Base-by-base conservation (phyloP, 176 grass and related monocot genomes). In the Eragrostis nindensis region DNA sequence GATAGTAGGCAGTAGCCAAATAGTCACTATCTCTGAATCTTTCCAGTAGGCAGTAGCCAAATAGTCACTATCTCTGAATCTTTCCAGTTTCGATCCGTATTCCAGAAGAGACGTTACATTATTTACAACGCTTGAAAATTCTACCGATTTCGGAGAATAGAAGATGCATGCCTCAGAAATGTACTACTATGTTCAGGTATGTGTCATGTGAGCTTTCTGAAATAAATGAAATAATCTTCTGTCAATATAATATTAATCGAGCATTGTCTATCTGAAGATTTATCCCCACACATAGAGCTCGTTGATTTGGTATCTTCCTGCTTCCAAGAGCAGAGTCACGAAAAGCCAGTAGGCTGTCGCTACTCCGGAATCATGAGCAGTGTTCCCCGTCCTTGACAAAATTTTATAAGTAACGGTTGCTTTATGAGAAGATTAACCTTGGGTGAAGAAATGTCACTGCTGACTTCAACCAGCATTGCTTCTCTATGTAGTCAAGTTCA, bases 401-500 rank as follows among this genome's bases (percentile, higher is more conserved):
- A 57, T 1, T 22, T 22, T 22, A 24, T 1, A n/a, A n/a, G n/a
- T n/a, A 22, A 79, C 41, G 46, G 27, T 84, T 61, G 63, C 49
- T 36, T 12, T 39, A 15, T 27, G 14, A 19, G 21, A 9, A 47
- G 8, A 40, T 84, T 77, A 70, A 49, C 41, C 19, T 60, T 19
- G 53, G 48, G 42, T 61, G 64, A 70, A 48, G 74, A 70, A 78
- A 78, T 55, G 50, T 55, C 53, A 25, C 15, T 52, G 22, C 42
- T 61, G 65, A 27, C 57, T 59, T 59, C 55, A 61, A 61, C 10
- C 14, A 26, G 21, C 57, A 24, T 61, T 27, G 57, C 57, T 5
- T 27, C 11, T 61, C 11, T 8, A 24, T 24, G 11, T 57, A 14
- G 14, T 57, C 6, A 3, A 14, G 46, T 55, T 21, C 47, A 55